A percentile compares a stretch with the other conserved stretches of the same genome.
Conservation (phyloP, 2,329 filamentous ascomycete species). For the Beauveria rudraprayagi region DNA sequence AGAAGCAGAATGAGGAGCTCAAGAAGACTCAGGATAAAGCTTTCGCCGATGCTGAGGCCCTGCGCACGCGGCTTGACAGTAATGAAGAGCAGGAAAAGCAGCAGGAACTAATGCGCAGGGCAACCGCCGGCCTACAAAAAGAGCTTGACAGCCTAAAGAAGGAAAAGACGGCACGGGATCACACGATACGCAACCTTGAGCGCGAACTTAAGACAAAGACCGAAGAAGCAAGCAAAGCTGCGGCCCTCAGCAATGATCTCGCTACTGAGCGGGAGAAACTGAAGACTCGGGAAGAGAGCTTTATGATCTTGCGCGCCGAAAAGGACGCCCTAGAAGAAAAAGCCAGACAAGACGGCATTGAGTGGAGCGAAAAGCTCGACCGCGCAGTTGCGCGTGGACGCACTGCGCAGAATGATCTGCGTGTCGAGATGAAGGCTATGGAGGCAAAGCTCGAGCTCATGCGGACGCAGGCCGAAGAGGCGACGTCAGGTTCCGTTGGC, state of each 20-base stretch:
- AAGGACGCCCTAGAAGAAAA: constrained; percentile 68
- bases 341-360: constrained; percentile 57
- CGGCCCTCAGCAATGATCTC: constrained; percentile 58
- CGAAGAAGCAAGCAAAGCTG: constrained; percentile 56
- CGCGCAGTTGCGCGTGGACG: constrained; percentile 63
- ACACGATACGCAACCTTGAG: constrained; percentile 60
- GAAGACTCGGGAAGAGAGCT: constrained; percentile 47
- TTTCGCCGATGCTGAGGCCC: constrained; percentile 37
- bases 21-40: constrained; percentile 53
- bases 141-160: constrained; percentile 36
- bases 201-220: constrained; percentile 60
- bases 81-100: constrained; percentile 48
- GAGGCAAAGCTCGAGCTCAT: constrained; percentile 88
- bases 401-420: constrained; percentile 66
- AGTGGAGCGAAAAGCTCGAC: constrained; percentile 64
- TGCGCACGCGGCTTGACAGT: constrained; percentile 41
- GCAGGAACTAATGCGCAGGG: constrained; percentile 40
- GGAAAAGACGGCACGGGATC: constrained; percentile 50
- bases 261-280: constrained; percentile 54
- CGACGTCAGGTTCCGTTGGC: constrained; percentile 69
- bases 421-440: constrained; percentile 65
- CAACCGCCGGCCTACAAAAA: constrained; percentile 41
- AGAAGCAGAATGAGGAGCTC: constrained; percentile 55
- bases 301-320: constrained; percentile 65
- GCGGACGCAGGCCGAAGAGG: constrained; percentile 79